These are phyloP conservation scores for Podaxis sp. DNA, from an alignment of 768 basidiomycete genomes.

Conservation along the genomic window DNA sequence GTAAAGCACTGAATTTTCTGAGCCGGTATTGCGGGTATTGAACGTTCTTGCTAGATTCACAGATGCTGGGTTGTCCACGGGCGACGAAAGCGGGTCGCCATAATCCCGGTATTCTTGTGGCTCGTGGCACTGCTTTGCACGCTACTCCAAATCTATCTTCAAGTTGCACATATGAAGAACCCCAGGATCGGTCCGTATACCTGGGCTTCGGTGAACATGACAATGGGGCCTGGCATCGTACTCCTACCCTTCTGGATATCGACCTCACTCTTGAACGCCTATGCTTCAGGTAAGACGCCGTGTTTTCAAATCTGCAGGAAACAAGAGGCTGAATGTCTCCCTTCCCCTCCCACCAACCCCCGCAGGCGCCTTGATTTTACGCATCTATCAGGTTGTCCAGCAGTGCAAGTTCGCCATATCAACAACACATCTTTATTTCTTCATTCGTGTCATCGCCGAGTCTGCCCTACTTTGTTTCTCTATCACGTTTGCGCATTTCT, in stretches of 20 bases:
- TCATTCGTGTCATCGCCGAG: slow-evolving; percentile 2
- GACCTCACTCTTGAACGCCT: neutral
- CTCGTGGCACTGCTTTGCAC: neutral
- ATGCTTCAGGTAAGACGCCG: neutral
- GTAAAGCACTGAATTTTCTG: neutral
- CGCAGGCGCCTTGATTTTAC: neutral
- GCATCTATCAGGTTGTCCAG: neutral
- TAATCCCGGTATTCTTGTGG: neutral
- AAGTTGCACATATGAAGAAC: neutral
- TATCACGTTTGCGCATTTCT: neutral
- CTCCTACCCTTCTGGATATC: slow-evolving; percentile 1
- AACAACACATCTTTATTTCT: neutral
- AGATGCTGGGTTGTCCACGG: neutral
- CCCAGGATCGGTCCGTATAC: neutral
- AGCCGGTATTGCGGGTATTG: neutral
- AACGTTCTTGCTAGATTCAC: neutral
- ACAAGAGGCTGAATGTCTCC: no score
- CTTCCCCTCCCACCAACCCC: no score
- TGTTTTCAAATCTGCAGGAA: no score
- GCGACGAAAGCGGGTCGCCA: neutral
- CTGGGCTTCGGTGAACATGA: slow-evolving; percentile 1
- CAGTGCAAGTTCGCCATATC: neutral
- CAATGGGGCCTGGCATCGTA: neutral
- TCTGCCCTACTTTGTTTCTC: slow-evolving; percentile 1
- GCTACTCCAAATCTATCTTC: neutral